Percentiles rank a stretch among this genome's conserved stretches.
These are phyloP conservation scores for Metroxylon sagu DNA, from an alignment of 176 grass and related monocot genomes.

Conservation along the genomic window DNA sequence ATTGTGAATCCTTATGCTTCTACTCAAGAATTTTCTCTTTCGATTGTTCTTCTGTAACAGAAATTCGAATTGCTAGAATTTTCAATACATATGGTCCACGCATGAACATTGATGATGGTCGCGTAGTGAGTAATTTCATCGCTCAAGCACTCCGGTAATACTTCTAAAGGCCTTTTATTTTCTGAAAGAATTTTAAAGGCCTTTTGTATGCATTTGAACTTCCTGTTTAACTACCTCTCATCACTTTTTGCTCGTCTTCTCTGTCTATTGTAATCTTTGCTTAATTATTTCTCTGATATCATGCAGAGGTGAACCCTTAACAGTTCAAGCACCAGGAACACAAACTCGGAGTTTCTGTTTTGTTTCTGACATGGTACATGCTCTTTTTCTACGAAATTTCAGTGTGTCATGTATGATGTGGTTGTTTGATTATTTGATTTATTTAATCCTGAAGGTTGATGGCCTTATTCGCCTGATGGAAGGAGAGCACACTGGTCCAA, in stretches of 20 bases:
- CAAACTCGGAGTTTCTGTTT: slow-evolving; percentile 99
- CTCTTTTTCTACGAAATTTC: background rate
- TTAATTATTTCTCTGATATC: background rate
- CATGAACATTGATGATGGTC: slow-evolving; percentile 99
- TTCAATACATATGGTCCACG: slow-evolving; percentile 99
- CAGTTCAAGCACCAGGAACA: slow-evolving; percentile 96
- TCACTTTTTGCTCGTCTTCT: too few relatives aligned
- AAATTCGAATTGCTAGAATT: slow-evolving; percentile 98
- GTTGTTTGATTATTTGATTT: background rate
- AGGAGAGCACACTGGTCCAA: slow-evolving; percentile 3
- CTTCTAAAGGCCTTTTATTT: background rate
- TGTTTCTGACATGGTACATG: slow-evolving; percentile 85
- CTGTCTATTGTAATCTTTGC: too few relatives aligned
- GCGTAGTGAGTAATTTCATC: slow-evolving; percentile 99
- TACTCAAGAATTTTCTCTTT: too few relatives aligned
- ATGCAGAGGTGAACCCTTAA: slow-evolving; percentile 69
- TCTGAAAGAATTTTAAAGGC: background rate
- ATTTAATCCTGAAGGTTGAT: slow-evolving; percentile 58
- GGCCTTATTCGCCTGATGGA: slow-evolving; percentile 60
- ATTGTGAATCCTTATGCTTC: too few relatives aligned
- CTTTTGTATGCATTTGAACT: too few relatives aligned
- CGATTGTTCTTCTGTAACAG: slow-evolving; percentile 26
- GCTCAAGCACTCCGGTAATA: slow-evolving; percentile 97
- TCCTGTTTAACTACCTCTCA: too few relatives aligned
- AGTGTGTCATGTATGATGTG: background rate